These are phyloP conservation scores for Termitomyces titanicus DNA, from an alignment of 768 basidiomycete genomes.

Conservation along the genomic window DNA sequence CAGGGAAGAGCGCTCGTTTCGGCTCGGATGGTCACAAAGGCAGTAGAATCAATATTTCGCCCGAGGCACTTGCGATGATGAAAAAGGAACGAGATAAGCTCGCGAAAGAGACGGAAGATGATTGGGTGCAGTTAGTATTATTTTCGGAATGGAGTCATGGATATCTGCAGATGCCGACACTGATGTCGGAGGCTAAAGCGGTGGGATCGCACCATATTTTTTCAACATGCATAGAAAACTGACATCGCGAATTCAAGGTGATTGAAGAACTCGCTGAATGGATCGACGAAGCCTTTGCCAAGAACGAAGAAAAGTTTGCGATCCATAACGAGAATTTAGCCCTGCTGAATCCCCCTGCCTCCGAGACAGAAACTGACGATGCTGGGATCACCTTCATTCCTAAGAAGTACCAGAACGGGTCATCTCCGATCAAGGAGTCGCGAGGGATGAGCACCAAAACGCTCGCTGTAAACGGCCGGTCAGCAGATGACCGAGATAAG, in stretches of 20 bases:
- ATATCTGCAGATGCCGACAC: constrained; percentile 88
- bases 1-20: constrained; percentile 59
- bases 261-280: constrained; percentile 86
- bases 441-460: constrained; percentile 1
- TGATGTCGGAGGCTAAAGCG: constrained; percentile 79
- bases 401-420: constrained; percentile 16
- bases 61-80: constrained; percentile 35
- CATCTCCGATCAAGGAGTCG: not conserved
- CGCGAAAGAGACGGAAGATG: constrained; percentile 73
- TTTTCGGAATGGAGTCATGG: constrained; percentile 98
- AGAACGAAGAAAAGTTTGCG: constrained; percentile 14
- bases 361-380: constrained; percentile 69
- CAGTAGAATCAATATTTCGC: constrained; percentile 25
- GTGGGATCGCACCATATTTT: constrained; percentile 26
- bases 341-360: constrained; percentile 8
- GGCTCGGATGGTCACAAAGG: constrained; percentile 67
- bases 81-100: constrained; percentile 59
- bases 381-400: constrained; percentile 63
- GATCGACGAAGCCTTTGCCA: constrained; percentile 70
- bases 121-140: constrained; percentile 92
- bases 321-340: not conserved
- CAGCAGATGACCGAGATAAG: not conserved
- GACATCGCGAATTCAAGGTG: constrained; percentile 30
- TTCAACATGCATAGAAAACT: not conserved
- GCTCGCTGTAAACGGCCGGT: not conserved